These are phyloP conservation scores for Rhynchosporium agropyri DNA, from an alignment of 2,329 filamentous ascomycete species.

Conservation along the genomic window DNA sequence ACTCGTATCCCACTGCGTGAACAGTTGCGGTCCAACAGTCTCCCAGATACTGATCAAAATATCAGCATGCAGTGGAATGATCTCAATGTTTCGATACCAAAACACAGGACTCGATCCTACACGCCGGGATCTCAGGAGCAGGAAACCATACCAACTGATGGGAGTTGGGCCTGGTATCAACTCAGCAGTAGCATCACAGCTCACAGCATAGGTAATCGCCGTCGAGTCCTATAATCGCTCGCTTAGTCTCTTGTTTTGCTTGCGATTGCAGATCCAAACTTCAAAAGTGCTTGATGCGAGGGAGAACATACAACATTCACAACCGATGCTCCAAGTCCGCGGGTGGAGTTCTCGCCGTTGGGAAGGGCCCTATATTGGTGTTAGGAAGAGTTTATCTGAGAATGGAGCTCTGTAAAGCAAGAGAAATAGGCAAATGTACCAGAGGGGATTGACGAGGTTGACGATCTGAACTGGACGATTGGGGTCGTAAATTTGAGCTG, in stretches of 20 bases:
- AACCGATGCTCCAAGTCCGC: slow-evolving; percentile 4
- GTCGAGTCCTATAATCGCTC: background rate
- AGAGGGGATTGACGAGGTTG: slow-evolving; percentile 8
- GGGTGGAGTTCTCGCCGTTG: slow-evolving; percentile 3
- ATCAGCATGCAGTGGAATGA: no score
- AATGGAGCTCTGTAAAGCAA: background rate
- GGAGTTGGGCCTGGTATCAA: slow-evolving; percentile 3
- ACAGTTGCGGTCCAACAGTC: background rate
- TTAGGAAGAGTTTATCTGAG: background rate
- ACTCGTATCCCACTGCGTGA: slow-evolving; percentile 4
- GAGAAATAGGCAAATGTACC: background rate
- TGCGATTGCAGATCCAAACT: background rate
- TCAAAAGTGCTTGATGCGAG: background rate
- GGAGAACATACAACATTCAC: slow-evolving; percentile 4
- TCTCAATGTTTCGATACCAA: no score
- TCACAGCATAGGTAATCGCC: slow-evolving; percentile 5
- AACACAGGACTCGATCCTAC: no score
- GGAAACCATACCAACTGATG: background rate
- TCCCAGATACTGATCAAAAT: background rate
- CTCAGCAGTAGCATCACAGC: slow-evolving; percentile 11
- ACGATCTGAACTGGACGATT: background rate
- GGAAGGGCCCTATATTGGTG: background rate
- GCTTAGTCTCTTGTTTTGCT: background rate
- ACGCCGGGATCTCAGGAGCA: no score
- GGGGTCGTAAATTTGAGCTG: background rate